A percentile compares a stretch with the other conserved stretches of the same genome.
These are phyloP conservation scores for Leishmania guyanensis DNA, from an alignment of 208 protist genomes.

Conservation along the genomic window DNA sequence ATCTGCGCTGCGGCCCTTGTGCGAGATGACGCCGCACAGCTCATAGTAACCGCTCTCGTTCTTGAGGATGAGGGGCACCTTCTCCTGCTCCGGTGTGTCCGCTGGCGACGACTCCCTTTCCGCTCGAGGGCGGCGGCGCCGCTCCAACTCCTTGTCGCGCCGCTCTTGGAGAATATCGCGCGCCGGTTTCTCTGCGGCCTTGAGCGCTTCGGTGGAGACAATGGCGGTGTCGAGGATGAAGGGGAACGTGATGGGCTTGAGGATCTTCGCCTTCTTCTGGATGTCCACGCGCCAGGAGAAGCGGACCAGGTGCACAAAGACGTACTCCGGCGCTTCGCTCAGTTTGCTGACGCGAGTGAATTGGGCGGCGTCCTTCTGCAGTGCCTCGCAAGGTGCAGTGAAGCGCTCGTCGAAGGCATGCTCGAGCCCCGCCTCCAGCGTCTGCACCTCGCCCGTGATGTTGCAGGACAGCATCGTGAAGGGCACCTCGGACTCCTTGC, in stretches of 20 bases:
- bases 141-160: constrained; percentile 63
- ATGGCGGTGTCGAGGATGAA: constrained; percentile 64
- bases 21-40: constrained; percentile 89
- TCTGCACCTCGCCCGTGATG: constrained; percentile 78
- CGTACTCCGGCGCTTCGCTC: constrained; percentile 69
- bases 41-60: constrained; percentile 89
- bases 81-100: constrained; percentile 19
- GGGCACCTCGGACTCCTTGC: constrained; percentile 31
- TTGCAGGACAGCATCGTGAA: constrained; percentile 89
- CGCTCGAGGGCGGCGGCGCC: constrained; percentile 32
- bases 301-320: constrained; percentile 90
- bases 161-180: constrained; percentile 46
- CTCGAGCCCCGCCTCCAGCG: constrained; percentile 78
- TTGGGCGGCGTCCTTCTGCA: constrained; percentile 44
- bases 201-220: constrained; percentile 62
- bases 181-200: constrained; percentile 37
- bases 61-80: constrained; percentile 27
- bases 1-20: constrained; percentile 91
- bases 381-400: constrained; percentile 46
- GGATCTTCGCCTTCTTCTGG: constrained; percentile 85
- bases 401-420: constrained; percentile 65
- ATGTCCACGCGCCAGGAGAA: constrained; percentile 90
- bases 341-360: constrained; percentile 63
- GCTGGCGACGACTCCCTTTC: constrained; percentile 17
- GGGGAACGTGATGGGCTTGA: constrained; percentile 86